A percentile compares a stretch with the other conserved stretches of the same genome.
Evolutionary conservation across 2,329 filamentous ascomycete genomes (phyloP).

Genomic region (Claviceps citrina): DNA sequence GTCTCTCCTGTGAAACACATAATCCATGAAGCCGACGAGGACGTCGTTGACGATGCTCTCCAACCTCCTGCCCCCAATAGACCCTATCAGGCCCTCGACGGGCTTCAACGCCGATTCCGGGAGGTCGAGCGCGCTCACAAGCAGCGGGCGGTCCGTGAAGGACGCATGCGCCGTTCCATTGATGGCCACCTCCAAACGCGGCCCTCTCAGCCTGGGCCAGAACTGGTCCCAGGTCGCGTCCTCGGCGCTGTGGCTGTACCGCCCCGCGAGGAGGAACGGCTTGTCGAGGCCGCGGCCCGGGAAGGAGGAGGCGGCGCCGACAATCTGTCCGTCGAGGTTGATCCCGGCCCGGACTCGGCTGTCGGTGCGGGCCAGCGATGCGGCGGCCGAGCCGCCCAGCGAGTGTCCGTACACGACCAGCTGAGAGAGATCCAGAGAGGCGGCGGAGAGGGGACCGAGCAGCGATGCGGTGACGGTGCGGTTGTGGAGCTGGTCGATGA

Average conservation of each 20-base stretch:
- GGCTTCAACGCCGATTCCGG: conserved; percentile 5
- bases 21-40: conserved; percentile 11
- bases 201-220: conserved; percentile 13
- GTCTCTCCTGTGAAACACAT: conserved; percentile 7
- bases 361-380: conserved; percentile 5
- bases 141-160: conserved; percentile 17
- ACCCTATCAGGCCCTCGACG: conserved; percentile 8
- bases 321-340: conserved; percentile 25
- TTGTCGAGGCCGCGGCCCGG: background rate
- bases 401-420: conserved; percentile 23
- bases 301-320: conserved; percentile 14
- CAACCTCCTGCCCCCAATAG: conserved; percentile 7
- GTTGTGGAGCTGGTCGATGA: conserved; percentile 18
- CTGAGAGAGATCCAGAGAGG: conserved; percentile 11
- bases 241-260: conserved; percentile 14
- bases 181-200: conserved; percentile 13
- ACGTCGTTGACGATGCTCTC: conserved; percentile 11
- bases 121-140: conserved; percentile 13
- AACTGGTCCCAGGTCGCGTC: conserved; percentile 19
- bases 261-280: conserved; percentile 17
- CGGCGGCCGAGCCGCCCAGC: conserved; percentile 23
- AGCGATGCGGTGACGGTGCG: conserved; percentile 7
- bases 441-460: conserved; percentile 8
- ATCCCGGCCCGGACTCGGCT: conserved; percentile 20
- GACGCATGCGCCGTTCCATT: conserved; percentile 16